A percentile compares a stretch with the other conserved stretches of the same genome.
phyloP scores from a whole-genome alignment of 306 rosid species.

The Spatholobus suberectus region DNA sequence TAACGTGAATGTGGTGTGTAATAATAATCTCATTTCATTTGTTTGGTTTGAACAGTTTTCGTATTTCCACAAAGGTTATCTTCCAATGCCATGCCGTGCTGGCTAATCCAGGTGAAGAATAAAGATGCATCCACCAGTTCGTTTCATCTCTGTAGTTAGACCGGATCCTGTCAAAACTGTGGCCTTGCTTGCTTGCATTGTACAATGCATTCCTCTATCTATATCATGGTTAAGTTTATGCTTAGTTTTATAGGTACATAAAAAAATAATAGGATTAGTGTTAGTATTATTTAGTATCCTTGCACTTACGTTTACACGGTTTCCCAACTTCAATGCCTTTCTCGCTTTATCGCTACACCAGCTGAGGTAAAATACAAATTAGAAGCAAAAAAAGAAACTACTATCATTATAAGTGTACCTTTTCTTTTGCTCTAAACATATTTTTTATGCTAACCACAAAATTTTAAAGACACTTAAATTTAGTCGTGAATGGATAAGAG shows the following conservation, averaged over 20 bases:
- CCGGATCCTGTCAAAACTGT: constrained; percentile 20
- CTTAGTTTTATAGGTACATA: not conserved
- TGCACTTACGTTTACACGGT: constrained; percentile 43
- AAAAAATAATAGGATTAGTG: not conserved
- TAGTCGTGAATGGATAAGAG: constrained; percentile 29
- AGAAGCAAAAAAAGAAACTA: not conserved
- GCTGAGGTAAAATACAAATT: constrained; percentile 8
- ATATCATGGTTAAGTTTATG: not conserved
- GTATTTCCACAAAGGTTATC: not conserved
- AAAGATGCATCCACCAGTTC: not conserved
- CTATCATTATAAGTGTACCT: constrained; percentile 2
- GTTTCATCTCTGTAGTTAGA: constrained; percentile 28
- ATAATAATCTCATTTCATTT: not conserved
- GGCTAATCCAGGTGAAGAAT: constrained; percentile 29
- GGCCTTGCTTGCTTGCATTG: constrained; percentile 16
- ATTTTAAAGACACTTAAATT: not conserved
- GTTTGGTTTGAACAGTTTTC: constrained; percentile 16
- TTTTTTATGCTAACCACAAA: constrained; percentile 10
- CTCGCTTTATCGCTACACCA: not conserved
- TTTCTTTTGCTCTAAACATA: constrained; percentile 26
- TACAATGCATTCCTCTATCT: not conserved
- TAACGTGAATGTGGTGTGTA: not conserved
- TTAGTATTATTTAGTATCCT: not conserved
- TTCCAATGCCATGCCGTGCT: constrained; percentile 38
- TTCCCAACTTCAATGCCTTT: constrained; percentile 33